Evolutionary conservation across 2,329 filamentous ascomycete species (phyloP), one percentile per base, ranked within the genome.

Genomic region (Fusarium sp.): DNA sequence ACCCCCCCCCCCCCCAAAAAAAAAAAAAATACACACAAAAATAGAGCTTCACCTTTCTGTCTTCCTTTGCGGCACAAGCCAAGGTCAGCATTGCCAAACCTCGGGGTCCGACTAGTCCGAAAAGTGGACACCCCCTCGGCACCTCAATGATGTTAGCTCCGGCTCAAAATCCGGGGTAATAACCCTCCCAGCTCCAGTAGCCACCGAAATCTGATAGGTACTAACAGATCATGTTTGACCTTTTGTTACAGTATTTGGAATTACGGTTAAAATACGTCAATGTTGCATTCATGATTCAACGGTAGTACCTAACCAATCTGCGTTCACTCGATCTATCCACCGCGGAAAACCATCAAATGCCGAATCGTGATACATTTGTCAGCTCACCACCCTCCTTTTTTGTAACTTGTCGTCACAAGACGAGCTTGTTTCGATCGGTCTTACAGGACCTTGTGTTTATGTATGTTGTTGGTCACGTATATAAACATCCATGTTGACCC

Each of bases 91-190:
- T 27, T 55, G 36, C 12, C 57, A 66, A 61, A 27, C 27, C 46
- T 60, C 62, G 20, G 57, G 24, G n/a, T 64, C 24, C 49, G 20
- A 66, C 60, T 63, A 44, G 64, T 53, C 55, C 27, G 58, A 74
- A 69, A 68, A 66, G 68, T 20, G 71, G 68, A 36, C 3, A 11
- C 7, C 53, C 4, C 8, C 6, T 12, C 46, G 36, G 31, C 59
- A 49, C 58, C 42, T 36, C 31, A 51, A 74, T 74, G 69, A 72
- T 75, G 72, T 75, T 69, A 75, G 57, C 12, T 27, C 33, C n/a
- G n/a, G 40, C 27, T 60, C n/a, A 29, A 75, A 75, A 75, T 75
- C 72, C n/a, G 69, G 72, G 72, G 72, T 71, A 75, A 31, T 14
- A 24, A 3, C 2, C 29, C 29, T 12, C 10, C 33, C n/a, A 36